Conservation (phyloP, 1,284 basidiomycete species). For the Irpex rosettiformis region DNA sequence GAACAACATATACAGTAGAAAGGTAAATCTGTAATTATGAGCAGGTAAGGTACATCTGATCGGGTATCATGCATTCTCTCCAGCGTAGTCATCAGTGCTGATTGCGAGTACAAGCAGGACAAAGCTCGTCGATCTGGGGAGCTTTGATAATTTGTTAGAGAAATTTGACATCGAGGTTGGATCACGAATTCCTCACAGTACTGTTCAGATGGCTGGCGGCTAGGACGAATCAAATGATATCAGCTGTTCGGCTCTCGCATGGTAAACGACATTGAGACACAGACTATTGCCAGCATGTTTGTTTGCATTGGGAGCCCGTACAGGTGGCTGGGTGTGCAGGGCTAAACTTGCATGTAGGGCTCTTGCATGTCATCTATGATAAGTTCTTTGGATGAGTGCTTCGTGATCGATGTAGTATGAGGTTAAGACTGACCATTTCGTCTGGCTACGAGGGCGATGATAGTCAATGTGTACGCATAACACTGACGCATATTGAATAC, state of each 20-base stretch:
- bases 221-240: conserved; percentile 1
- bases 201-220: conserved; percentile 14
- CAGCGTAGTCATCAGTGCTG: background rate
- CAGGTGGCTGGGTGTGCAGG: conserved; percentile 42
- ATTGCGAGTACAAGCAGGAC: conserved; percentile 9
- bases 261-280: conserved; percentile 16
- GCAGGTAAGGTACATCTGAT: background rate
- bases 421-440: conserved; percentile 6
- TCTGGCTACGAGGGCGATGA: conserved; percentile 8
- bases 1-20: too few relatives aligned
- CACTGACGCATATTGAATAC: background rate
- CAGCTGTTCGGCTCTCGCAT: background rate
- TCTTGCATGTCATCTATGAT: conserved; percentile 37
- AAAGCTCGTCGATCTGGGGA: conserved; percentile 13
- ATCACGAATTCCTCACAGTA: conserved; percentile 9
- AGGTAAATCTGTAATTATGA: too few relatives aligned
- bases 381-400: background rate
- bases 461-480: background rate
- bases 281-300: conserved; percentile 49
- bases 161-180: background rate
- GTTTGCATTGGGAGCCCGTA: conserved; percentile 32
- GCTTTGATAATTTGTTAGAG: conserved; percentile 3
- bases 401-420: background rate
- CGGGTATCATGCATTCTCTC: background rate
- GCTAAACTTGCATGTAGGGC: conserved; percentile 43